These are phyloP conservation scores for Cercospora berteroae DNA, from an alignment of 2,329 filamentous ascomycete genomes.

Conservation along the genomic window DNA sequence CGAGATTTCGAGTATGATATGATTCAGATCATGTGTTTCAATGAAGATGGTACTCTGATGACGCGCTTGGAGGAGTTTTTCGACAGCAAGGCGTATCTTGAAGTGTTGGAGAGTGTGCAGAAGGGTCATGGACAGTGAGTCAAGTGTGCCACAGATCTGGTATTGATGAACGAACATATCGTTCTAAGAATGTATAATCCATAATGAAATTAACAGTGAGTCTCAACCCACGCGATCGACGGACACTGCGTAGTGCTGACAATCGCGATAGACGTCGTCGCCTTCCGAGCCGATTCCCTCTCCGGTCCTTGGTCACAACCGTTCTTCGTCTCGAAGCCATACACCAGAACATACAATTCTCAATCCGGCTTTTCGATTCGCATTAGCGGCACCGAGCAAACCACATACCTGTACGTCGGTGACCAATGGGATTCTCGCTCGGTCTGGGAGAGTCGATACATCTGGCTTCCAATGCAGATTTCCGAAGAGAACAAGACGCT, in stretches of 20 bases:
- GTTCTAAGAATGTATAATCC: neutral
- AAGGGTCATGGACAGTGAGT: neutral
- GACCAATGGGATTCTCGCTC: conserved; percentile 63
- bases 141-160: neutral
- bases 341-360: conserved; percentile 58
- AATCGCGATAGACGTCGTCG: conserved; percentile 50
- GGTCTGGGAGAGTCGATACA: conserved; percentile 57
- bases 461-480: conserved; percentile 56
- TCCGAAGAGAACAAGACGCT: conserved; percentile 54
- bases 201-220: conserved; percentile 24
- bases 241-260: neutral
- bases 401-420: conserved; percentile 58
- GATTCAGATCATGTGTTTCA: conserved; percentile 4
- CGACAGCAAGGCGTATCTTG: conserved; percentile 6
- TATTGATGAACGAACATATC: neutral
- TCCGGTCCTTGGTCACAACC: conserved; percentile 62
- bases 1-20: neutral
- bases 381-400: conserved; percentile 42
- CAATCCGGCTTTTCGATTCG: conserved; percentile 61
- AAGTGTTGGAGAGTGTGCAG: neutral
- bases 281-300: conserved; percentile 58
- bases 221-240: neutral
- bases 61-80: conserved; percentile 4
- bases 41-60: neutral
- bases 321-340: conserved; percentile 57